Evolutionary conservation across 306 rosid genomes (phyloP), one percentile per base, ranked within the genome.

Genomic region (Quercus rubra): DNA sequence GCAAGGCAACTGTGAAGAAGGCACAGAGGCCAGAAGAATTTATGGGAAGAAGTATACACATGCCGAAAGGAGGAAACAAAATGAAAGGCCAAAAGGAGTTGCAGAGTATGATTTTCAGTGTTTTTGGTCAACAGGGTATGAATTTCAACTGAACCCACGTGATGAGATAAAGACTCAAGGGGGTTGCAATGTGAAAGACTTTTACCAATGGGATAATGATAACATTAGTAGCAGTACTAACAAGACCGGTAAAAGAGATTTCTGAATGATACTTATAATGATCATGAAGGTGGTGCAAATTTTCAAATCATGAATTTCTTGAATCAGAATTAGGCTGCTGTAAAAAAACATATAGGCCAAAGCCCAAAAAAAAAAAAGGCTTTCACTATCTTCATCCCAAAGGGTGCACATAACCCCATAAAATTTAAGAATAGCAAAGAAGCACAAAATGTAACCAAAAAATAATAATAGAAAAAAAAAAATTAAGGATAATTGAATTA

Each of bases 1-100:
- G 97, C 87, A 90, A 92, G 90, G 92, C 88, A 95, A 93, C 98
- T 91, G 93, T 91, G 93, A 89, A 86, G 94, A 93, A 90, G 96
- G 91, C 97, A 92, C 97, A 86, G 91, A 85, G 97, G 92, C 99
- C 94, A 91, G 96, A 95, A 88, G 90, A 92, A 86, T 84, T 95
- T 96, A 90, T 87, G 97, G 98, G 97, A 89, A 86, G 96, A 91
- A 89, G 92, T 86, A 90, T 82, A 84, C 82, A 90, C 89, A 90
- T 85, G 90, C 84, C 81, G 94, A 91, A 89, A 89, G 95, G 99
- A 88, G 84, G 92, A 85, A 85, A 89, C 87, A 84, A 87, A 85
- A 87, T 79, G 90, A 90, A 88, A 75, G 93, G 89, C 93, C 90
- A 86, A 87, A 85, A 75, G 92, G 96, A 83, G 87, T 84, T 68